phyloP scores from a whole-genome alignment of 768 basidiomycete species.

The Lanmaoa pseudosensibilis region DNA sequence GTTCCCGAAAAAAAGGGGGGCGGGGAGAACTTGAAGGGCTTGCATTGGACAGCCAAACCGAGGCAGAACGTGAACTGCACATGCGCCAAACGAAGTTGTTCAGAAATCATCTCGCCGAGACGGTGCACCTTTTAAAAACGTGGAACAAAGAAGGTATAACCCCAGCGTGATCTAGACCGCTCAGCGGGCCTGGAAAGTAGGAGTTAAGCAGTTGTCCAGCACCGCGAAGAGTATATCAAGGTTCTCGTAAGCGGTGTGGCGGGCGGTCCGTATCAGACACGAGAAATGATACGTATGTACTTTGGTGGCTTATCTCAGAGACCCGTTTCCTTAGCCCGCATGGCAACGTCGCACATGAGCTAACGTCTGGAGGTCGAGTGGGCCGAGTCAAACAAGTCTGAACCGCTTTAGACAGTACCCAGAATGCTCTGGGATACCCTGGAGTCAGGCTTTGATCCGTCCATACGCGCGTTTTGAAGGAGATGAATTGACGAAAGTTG shows the following conservation, averaged over 20 bases:
- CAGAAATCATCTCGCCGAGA: no score
- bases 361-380: no score
- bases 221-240: no score
- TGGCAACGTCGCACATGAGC: background rate
- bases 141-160: no score
- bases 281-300: no score
- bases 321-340: background rate
- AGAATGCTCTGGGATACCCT: background rate
- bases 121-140: no score
- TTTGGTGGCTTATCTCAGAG: background rate
- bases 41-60: background rate
- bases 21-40: no score
- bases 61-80: background rate
- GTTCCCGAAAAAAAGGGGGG: background rate
- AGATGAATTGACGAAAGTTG: background rate
- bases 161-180: no score
- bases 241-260: no score
- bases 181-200: no score
- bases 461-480: background rate
- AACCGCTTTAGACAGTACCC: background rate
- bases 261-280: no score
- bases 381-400: background rate
- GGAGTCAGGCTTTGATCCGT: background rate
- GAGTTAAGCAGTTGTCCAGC: background rate
- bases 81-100: background rate